Evolutionary conservation across 208 protist species (phyloP), one percentile per base, ranked within the genome.

Genomic region (Vickermania spadyakhi): DNA sequence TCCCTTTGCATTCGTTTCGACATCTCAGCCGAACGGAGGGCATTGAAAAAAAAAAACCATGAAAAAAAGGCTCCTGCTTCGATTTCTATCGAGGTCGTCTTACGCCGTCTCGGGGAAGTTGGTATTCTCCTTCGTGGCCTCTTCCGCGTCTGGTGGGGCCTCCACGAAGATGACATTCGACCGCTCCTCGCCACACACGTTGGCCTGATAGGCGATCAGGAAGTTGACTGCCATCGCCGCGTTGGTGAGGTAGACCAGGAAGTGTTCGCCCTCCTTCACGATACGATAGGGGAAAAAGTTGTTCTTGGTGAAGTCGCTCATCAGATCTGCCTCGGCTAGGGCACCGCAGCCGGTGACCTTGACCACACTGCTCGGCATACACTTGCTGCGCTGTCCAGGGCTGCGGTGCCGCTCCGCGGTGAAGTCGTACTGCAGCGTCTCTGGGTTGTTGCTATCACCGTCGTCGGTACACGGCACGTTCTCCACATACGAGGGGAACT

Each of bases 101-200:
- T n/a, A n/a, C 28, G 49, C 42, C 23, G 27, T 59, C 18, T 30
- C 57, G 27, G 76, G 69, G 0, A 58, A 29, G 4, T 42, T 18
- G 29, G 2, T 31, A 31, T 23, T 51, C 5, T 31, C 62, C 1
- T 26, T 57, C 21, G 53, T 54, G 7, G 18, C 66, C 49, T 64
- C 64, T 31, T 23, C 62, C 29, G 49, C 22, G 51, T 41, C 41
- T 53, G 65, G 56, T 54, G 84, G 79, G 23, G 70, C 84, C 36
- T 89, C 79, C 56, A 95, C 62, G 62, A 95, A 95, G 56, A 95
- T 81, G 58, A 95, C 81, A 69, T 92, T 92, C 31, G 84, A 91
- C 30, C 84, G 70, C 67, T 95, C 88, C 69, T 95, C 82, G 2
- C 79, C 74, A 68, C 88, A 95, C 2, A 95, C 75, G 61, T 79